A percentile compares a stretch with the other conserved stretches of the same genome.
phyloP scores from a whole-genome alignment of 2,329 filamentous ascomycete genomes.

The Myriosclerotinia scirpicola region DNA sequence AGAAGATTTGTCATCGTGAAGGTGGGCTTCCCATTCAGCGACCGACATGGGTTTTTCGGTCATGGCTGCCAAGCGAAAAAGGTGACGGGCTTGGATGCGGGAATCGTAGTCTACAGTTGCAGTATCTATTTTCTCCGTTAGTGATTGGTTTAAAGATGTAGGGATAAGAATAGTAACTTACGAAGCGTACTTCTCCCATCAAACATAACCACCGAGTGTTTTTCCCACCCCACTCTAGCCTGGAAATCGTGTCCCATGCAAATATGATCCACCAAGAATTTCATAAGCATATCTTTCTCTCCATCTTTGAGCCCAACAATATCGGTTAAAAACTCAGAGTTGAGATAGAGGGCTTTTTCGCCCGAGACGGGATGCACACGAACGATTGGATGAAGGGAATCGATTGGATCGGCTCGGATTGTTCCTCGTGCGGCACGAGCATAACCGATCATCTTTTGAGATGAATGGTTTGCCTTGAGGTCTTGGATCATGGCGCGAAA shows the following conservation, averaged over 20 bases:
- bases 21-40: constrained; percentile 28
- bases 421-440: constrained; percentile 55
- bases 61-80: constrained; percentile 51
- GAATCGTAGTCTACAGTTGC: constrained; percentile 52
- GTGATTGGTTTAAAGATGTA: background rate
- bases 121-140: constrained; percentile 43
- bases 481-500: constrained; percentile 52
- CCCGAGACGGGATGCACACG: constrained; percentile 70
- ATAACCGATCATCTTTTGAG: constrained; percentile 56
- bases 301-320: constrained; percentile 68
- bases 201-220: constrained; percentile 52
- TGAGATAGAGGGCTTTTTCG: constrained; percentile 72
- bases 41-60: constrained; percentile 51
- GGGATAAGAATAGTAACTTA: constrained; percentile 38
- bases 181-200: constrained; percentile 50
- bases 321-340: constrained; percentile 63
- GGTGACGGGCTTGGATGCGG: constrained; percentile 48
- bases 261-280: constrained; percentile 66
- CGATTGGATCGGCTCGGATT: constrained; percentile 61
- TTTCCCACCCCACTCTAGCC: constrained; percentile 65
- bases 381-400: constrained; percentile 66
- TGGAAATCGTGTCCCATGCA: constrained; percentile 69
- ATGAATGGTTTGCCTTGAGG: constrained; percentile 63
- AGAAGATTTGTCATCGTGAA: constrained; percentile 20
- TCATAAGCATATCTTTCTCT: constrained; percentile 66